A percentile compares a stretch with the other conserved stretches of the same genome.
Conservation (phyloP, 148 eudicot genomes). For the Amaranthus hypochondriacus region DNA sequence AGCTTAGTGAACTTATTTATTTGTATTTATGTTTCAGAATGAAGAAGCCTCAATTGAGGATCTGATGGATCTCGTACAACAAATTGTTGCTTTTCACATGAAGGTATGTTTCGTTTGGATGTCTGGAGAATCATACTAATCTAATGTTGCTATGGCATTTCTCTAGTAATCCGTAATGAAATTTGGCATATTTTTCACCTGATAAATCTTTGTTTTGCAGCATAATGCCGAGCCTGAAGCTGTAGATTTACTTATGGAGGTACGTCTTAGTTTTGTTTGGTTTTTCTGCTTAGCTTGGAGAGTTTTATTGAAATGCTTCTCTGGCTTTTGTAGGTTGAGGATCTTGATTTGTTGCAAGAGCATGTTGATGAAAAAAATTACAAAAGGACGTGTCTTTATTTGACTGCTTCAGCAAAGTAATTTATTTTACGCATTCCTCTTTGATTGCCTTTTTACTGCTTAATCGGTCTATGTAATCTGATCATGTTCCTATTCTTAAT, state of each 20-base stretch:
- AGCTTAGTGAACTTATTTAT: background rate
- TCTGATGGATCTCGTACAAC: slow-evolving; percentile 70
- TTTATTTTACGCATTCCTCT: slow-evolving; percentile 10
- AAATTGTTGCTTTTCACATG: slow-evolving; percentile 88
- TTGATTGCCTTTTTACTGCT: slow-evolving; percentile 3
- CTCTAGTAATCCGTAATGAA: background rate
- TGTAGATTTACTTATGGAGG: slow-evolving; percentile 97
- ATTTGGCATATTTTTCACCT: background rate
- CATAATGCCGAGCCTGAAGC: slow-evolving; percentile 99
- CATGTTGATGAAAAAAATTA: slow-evolving; percentile 69
- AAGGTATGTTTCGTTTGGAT: slow-evolving; percentile 42
- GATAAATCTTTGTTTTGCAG: slow-evolving; percentile 39
- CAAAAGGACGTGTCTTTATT: slow-evolving; percentile 75
- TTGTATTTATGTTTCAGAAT: slow-evolving; percentile 35
- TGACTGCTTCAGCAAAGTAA: slow-evolving; percentile 80
- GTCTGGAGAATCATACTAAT: background rate
- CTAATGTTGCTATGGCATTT: background rate
- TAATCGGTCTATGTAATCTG: background rate
- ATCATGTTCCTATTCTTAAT: background rate
- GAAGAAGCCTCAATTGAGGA: slow-evolving; percentile 64
- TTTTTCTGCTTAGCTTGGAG: slow-evolving; percentile 11
- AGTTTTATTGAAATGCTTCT: background rate
- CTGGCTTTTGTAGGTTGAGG: slow-evolving; percentile 57
- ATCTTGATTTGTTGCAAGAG: slow-evolving; percentile 63
- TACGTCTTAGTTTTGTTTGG: slow-evolving; percentile 27